Conservation (phyloP, 208 protist genomes). For the Leishmania braziliensis region DNA sequence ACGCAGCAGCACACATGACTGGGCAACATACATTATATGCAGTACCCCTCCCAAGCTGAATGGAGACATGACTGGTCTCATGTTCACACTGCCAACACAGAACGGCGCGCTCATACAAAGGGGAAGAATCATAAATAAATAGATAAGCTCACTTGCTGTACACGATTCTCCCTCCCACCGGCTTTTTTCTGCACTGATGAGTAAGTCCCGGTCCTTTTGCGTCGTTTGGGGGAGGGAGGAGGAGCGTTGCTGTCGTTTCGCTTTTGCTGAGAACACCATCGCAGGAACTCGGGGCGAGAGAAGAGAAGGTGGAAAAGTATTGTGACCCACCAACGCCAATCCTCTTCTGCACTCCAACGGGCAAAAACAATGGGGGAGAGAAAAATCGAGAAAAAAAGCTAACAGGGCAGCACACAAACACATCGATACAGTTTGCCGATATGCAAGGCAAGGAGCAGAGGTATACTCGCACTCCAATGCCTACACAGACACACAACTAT, state of each 20-base stretch:
- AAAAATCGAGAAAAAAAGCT: slow-evolving; percentile 7
- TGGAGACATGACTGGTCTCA: too few species aligned
- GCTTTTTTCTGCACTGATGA: neutral
- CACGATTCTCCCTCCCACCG: neutral
- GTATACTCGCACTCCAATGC: slow-evolving; percentile 1
- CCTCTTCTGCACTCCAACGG: neutral
- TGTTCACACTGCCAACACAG: neutral
- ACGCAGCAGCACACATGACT: neutral
- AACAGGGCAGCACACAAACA: slow-evolving; percentile 1
- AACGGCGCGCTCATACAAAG: neutral
- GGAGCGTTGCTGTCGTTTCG: neutral
- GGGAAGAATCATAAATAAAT: neutral
- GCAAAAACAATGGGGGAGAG: slow-evolving; percentile 5
- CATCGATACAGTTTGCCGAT: neutral
- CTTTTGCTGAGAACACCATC: neutral
- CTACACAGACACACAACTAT: neutral
- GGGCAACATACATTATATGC: neutral
- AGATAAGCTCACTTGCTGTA: too few species aligned
- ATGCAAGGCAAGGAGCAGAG: neutral
- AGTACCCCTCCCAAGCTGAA: neutral
- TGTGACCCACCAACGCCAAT: neutral
- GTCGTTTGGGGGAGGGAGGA: neutral
- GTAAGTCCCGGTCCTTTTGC: too few species aligned
- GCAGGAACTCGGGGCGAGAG: neutral
- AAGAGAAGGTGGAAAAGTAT: neutral